phyloP scores from a whole-genome alignment of 495 filamentous ascomycete genomes.

The Penicillium malachiteum region DNA sequence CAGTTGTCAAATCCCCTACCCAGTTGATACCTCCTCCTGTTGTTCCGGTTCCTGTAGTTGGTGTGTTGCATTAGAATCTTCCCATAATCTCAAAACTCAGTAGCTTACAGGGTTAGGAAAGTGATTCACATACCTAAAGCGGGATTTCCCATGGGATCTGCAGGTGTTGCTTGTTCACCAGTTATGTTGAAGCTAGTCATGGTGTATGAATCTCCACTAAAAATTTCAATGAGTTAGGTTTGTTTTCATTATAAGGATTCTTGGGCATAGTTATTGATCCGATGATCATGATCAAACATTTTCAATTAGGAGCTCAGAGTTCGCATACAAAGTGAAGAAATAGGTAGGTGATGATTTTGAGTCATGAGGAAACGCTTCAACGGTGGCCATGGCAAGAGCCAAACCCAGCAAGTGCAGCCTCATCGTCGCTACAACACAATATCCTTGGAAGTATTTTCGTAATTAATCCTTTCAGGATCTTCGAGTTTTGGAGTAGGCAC shows the following conservation, averaged over 20 bases:
- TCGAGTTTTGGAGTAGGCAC: no score
- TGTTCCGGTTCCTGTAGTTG: constrained; percentile 41
- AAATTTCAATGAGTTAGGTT: not conserved
- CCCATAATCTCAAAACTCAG: no score
- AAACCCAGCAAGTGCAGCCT: no score
- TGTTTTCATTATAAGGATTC: not conserved
- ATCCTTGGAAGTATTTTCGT: no score
- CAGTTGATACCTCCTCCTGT: constrained; percentile 53
- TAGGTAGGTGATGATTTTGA: constrained; percentile 14
- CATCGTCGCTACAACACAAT: no score
- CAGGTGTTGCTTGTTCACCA: constrained; percentile 54
- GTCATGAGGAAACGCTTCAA: not conserved
- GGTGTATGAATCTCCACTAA: constrained; percentile 59
- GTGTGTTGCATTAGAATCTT: not conserved
- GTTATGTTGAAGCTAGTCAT: constrained; percentile 64
- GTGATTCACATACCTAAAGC: constrained; percentile 28
- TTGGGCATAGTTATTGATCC: no score
- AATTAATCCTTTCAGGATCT: no score
- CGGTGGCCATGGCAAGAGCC: no score
- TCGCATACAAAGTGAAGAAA: constrained; percentile 39
- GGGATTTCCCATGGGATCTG: constrained; percentile 78
- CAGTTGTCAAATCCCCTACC: constrained; percentile 56
- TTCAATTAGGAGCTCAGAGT: not conserved
- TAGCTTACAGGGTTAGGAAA: no score
- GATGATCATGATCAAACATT: no score